These are phyloP conservation scores for Sinapis alba DNA, from an alignment of 441 rosid species.

Conservation along the genomic window DNA sequence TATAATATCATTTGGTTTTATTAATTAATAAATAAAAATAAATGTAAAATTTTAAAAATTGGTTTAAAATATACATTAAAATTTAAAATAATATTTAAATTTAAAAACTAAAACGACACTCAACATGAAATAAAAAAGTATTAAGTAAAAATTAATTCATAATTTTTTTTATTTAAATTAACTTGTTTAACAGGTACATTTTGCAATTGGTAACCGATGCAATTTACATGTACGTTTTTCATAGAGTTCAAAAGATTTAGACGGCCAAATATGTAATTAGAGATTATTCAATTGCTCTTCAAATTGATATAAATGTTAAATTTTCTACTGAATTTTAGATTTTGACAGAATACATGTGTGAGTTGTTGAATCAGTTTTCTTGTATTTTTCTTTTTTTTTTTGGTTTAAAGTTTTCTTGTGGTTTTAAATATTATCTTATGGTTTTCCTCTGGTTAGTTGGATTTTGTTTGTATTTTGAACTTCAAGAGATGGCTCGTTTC, in stretches of 20 bases:
- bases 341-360: not conserved
- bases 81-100: too few relatives aligned
- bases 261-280: conserved; percentile 8
- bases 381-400: too few relatives aligned
- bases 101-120: too few relatives aligned
- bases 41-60: too few relatives aligned
- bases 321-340: too few relatives aligned
- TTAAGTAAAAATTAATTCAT: conserved; percentile 7
- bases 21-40: too few relatives aligned
- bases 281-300: not conserved
- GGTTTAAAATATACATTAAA: too few relatives aligned
- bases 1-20: too few relatives aligned
- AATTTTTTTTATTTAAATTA: not conserved
- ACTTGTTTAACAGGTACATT: conserved; percentile 12
- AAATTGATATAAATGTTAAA: too few relatives aligned
- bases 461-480: not conserved
- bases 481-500: not conserved
- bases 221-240: conserved; percentile 10
- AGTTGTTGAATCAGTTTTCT: not conserved
- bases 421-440: not conserved
- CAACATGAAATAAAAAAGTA: not conserved
- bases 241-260: not conserved
- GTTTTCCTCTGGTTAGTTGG: not conserved
- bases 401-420: too few relatives aligned
- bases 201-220: conserved; percentile 14